phyloP scores from a whole-genome alignment of 2,329 filamentous ascomycete species.

The Rhinocladiella similis region DNA sequence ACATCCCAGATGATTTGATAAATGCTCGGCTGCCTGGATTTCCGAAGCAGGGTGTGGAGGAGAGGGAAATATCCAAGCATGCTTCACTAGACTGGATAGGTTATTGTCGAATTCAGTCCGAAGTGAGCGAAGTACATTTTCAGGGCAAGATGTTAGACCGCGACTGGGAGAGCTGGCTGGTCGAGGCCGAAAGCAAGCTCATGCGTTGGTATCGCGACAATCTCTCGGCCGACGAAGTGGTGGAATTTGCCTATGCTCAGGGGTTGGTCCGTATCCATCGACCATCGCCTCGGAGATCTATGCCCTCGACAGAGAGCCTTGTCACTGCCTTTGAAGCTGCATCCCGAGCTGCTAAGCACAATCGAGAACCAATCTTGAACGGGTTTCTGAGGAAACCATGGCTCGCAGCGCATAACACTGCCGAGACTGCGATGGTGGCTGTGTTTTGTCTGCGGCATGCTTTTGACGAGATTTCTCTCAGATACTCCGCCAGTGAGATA shows the following conservation, averaged over 20 bases:
- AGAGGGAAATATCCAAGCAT: too few species aligned
- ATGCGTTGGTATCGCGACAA: conserved; percentile 12
- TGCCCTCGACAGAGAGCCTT: conserved; percentile 11
- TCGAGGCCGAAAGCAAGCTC: conserved; percentile 10
- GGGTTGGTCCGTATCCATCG: conserved; percentile 14
- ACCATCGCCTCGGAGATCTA: conserved; percentile 16
- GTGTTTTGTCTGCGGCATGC: conserved; percentile 31
- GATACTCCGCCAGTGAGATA: conserved; percentile 22
- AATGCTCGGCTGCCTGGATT: not conserved
- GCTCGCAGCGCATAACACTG: conserved; percentile 21
- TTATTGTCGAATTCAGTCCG: conserved; percentile 16
- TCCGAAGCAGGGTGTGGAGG: too few species aligned
- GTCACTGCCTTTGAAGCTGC: conserved; percentile 20
- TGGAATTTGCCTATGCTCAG: conserved; percentile 7
- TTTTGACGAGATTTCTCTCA: conserved; percentile 24
- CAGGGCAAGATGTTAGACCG: conserved; percentile 13
- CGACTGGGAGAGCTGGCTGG: conserved; percentile 20
- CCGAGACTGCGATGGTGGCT: conserved; percentile 24
- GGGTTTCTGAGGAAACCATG: conserved; percentile 17
- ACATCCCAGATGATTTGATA: conserved; percentile 20
- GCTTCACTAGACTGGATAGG: conserved; percentile 6
- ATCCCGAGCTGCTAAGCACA: conserved; percentile 3
- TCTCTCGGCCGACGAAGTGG: conserved; percentile 1
- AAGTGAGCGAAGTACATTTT: conserved; percentile 22
- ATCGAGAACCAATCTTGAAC: conserved; percentile 9